Base-by-base conservation (phyloP, 2,329 filamentous ascomycete genomes). In the Gremmenia infestans region DNA sequence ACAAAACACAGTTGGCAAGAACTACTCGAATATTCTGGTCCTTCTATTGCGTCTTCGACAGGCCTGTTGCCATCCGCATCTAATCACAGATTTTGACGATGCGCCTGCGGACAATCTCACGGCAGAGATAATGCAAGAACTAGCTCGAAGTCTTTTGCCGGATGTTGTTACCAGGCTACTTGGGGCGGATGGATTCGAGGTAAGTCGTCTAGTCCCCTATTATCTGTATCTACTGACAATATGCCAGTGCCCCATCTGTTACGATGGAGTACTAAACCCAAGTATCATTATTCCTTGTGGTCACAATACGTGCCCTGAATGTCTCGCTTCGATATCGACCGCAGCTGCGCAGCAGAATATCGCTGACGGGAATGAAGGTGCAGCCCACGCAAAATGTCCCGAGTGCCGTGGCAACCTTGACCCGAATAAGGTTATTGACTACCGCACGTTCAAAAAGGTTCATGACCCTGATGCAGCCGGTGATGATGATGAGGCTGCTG, bases 271-370 rank as follows among this genome's bases (percentile, higher is more conserved):
- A 6, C 77, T 81, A 14, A 91, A 92, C 59, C 88, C 89, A 0
- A 81, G 81, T 3, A 89, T 96, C 60, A 87, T 92, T 70, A 78
- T 90, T 51, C 90, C 90, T 1, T 96, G 91, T 66, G 91, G 91
- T 2, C 91, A 96, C 67, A 83, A 86, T 57, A 84, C 85, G 23
- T 96, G 91, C 71, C 75, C 80, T 1, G 87, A 91, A 60, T 96
- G 91, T 68, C 85, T 94, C 58, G 79, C 82, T 5, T 82, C 80
- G 53, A 79, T 95, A 48, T 78, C 79, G 0, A 88, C 90, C 59
- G 83, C 73, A 45, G 72, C 85, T 3, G 72, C 78, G 1, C 74
- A 77, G 53, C 76, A 75, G 15, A 77, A 76, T 58, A 73, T 87
- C 43, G 80, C 75, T 28, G 77, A 83, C 55, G 88, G 85, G 5